phyloP scores from a whole-genome alignment of 2,329 filamentous ascomycete genomes.

The Knoxdaviesia proteae region DNA sequence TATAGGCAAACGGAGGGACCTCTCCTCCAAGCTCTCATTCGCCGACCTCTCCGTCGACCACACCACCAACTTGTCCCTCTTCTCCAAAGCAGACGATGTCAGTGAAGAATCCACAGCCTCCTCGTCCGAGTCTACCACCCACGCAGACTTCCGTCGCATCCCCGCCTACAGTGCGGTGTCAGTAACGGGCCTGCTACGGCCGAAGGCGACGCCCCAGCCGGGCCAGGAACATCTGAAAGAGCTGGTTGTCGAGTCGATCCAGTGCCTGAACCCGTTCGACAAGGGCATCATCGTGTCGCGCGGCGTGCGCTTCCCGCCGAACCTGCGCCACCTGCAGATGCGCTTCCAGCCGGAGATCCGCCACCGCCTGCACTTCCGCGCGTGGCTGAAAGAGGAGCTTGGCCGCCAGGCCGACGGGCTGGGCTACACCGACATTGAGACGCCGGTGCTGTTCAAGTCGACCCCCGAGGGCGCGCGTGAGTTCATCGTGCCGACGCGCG shows the following conservation, averaged over 20 bases:
- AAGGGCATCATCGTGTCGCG: conserved; percentile 56
- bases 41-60: conserved; percentile 27
- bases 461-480: conserved; percentile 90
- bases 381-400: conserved; percentile 29
- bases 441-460: conserved; percentile 87
- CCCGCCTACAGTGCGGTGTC: conserved; percentile 31
- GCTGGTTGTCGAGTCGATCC: conserved; percentile 25
- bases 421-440: conserved; percentile 65
- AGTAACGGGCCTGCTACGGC: conserved; percentile 17
- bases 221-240: conserved; percentile 7
- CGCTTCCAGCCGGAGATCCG: conserved; percentile 50
- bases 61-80: conserved; percentile 15
- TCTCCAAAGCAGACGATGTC: conserved; percentile 13
- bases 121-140: conserved; percentile 7
- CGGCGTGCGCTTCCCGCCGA: conserved; percentile 51
- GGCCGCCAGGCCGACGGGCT: conserved; percentile 32
- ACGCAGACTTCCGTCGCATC: conserved; percentile 22
- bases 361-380: conserved; percentile 50
- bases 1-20: conserved; percentile 43
- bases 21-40: conserved; percentile 52
- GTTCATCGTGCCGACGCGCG: conserved; percentile 77
- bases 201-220: conserved; percentile 6
- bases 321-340: conserved; percentile 66
- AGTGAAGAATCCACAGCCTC: too few species aligned
- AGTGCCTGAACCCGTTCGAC: conserved; percentile 52